Base-by-base conservation (phyloP, 2,329 filamentous ascomycete genomes). In the Ceratocystiopsis sp. region DNA sequence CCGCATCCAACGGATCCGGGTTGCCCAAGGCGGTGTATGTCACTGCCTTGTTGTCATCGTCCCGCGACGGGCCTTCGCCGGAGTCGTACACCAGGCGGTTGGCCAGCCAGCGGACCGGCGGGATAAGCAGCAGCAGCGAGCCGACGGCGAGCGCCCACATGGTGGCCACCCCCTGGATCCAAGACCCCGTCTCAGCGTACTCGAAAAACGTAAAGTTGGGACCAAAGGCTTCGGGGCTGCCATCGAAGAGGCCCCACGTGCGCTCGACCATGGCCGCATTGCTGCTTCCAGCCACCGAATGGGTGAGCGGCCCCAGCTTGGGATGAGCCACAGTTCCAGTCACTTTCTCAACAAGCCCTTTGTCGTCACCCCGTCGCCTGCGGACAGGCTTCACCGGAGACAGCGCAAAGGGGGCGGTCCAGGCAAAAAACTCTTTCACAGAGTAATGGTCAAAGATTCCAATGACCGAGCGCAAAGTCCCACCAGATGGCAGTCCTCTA, bases 401-500 rank as follows among this genome's bases (percentile, higher is more conserved):
- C 11, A 73, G 57, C 1, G 68, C 67, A 52, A 68, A 79, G 14
- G 75, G 74, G 19, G 57, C 55, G 43, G 61, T 55, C 2, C 69
- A 59, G 3, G 58, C 60, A 14, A 53, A 54, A 7, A 79, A 49
- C 42, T 77, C 59, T 40, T 62, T 59, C 16, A 71, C 41, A 18
- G 61, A 59, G 52, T 68, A 76, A 38, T 59, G 57, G 21, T 79
- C 74, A 45, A 75, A 64, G 18, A 76, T 50, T 39, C 56, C 69
- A 14, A 95, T 58, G 4, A 77, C 63, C 0, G 84, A 86, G 33
- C 73, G 67, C 5, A 87, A 60, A 2, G 82, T 79, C 39, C 78
- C 78, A n/a, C 77, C 77, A 1, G 76, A 80, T 3, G 73, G 68
- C 1, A 59, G 52, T 21, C 61, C 57, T 38, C 67, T 73, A 43